Evolutionary conservation across 139 green algal species (phyloP), one percentile per base, ranked within the genome.

Genomic region (Gonium pectorale): DNA sequence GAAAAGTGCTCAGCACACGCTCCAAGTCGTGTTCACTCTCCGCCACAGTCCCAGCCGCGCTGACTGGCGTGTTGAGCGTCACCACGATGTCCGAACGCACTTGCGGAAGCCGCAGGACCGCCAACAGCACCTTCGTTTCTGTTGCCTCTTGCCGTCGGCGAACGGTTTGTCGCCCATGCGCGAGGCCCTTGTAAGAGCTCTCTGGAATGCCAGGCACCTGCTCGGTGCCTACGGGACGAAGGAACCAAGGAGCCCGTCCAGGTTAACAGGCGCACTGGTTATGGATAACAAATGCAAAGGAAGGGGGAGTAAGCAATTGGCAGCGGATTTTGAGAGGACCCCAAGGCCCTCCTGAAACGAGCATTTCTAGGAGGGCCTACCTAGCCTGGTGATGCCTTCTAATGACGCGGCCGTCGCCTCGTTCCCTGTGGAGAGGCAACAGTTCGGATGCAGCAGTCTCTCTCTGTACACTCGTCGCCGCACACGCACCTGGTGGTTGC

Each of bases 91-190:
- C 86, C 0, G 79, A 83, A 5, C 35, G 24, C 33, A 90, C 75
- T 5, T 85, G 83, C 11, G 90, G 93, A 46, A 96, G 72, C 6
- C 93, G 86, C 46, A 95, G 63, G 9, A 93, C 66, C 1, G 64
- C 84, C 62, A 93, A 33, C 35, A 86, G 49, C 41, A 94, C 38
- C 19, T 71, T 19, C 31, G 63, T 52, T 44, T 66, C 63, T 15
- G 13, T 66, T 13, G 33, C 3, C 26, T 67, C 63, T 13, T 41
- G 44, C 15, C 78, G 46, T 26, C 49, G 75, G 21, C 75, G 75
- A 2, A 83, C 31, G 5, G 43, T 62, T 41, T 72, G 59, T 5
- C 60, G 40, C 13, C 75, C 75, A 2, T 41, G n/a, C 7, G 72
- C 59, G n/a, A 83, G 59, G 59, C 75, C 72, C 19, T 21, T 54